These are phyloP conservation scores for Vitis labrusca DNA, from an alignment of 164 flowering plant species.

Conservation along the genomic window DNA sequence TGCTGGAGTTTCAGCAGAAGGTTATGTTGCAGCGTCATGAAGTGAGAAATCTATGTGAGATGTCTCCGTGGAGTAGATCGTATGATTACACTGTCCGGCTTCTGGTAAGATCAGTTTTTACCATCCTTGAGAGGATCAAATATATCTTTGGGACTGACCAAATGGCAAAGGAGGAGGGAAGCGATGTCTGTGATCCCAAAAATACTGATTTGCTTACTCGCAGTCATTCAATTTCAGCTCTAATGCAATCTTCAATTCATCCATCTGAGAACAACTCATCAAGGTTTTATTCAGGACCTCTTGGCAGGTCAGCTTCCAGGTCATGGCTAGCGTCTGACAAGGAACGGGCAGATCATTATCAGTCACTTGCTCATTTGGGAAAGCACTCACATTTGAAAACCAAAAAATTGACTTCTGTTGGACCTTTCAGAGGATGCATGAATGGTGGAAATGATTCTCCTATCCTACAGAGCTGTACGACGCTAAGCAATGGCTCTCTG, in stretches of 20 bases:
- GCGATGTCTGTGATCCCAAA: not conserved
- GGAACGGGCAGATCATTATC: conserved; percentile 14
- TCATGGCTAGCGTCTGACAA: conserved; percentile 19
- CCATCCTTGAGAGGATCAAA: conserved; percentile 50
- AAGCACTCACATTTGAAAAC: conserved; percentile 21
- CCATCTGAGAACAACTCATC: conserved; percentile 32
- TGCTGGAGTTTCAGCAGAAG: conserved; percentile 60
- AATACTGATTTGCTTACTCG: conserved; percentile 24
- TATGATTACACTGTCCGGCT: conserved; percentile 51
- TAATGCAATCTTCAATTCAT: conserved; percentile 27
- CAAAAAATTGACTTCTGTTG: conserved; percentile 26
- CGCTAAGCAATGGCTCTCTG: conserved; percentile 25
- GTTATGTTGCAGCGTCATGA: conserved; percentile 56
- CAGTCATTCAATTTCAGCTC: conserved; percentile 38
- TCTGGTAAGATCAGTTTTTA: conserved; percentile 46
- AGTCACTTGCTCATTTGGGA: conserved; percentile 18
- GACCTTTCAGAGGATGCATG: conserved; percentile 56
- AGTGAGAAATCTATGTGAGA: conserved; percentile 48
- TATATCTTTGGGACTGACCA: conserved; percentile 31
- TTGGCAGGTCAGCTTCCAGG: conserved; percentile 35
- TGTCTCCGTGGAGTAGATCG: conserved; percentile 57
- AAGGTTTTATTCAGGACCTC: conserved; percentile 28
- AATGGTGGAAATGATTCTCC: conserved; percentile 40
- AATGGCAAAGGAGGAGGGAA: conserved; percentile 13
- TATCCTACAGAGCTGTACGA: conserved; percentile 27